Percentiles rank a stretch among this genome's conserved stretches.
phyloP scores from a whole-genome alignment of 345 rosid genomes.

The Reutealis trisperma region DNA sequence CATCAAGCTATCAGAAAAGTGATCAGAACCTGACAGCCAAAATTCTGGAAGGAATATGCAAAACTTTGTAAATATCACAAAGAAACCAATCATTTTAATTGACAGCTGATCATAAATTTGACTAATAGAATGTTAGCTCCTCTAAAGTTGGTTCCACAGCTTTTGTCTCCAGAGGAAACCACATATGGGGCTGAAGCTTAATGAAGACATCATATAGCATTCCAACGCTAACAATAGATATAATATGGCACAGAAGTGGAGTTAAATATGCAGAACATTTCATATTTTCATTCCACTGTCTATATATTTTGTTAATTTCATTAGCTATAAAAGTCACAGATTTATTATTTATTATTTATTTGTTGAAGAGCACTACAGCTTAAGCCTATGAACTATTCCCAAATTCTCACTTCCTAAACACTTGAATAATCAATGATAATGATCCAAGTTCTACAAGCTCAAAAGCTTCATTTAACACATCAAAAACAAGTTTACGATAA shows the following conservation, averaged over 20 bases:
- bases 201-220: neutral
- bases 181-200: neutral
- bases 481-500: neutral
- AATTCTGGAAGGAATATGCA: neutral
- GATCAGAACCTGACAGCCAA: slow-evolving; percentile 1
- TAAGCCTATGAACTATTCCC: neutral
- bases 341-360: neutral
- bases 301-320: neutral
- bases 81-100: neutral
- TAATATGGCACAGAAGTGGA: neutral
- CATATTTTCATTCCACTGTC: neutral
- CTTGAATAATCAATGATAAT: neutral
- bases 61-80: neutral
- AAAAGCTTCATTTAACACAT: neutral
- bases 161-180: neutral
- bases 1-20: slow-evolving; percentile 3
- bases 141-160: neutral
- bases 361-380: neutral
- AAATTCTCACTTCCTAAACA: neutral
- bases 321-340: too few species aligned
- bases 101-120: neutral
- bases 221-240: neutral
- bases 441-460: neutral
- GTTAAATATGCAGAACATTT: neutral
- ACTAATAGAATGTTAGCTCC: neutral